Evolutionary conservation across 2,329 filamentous ascomycete species (phyloP).

Genomic region (Aspergillus versicolor): DNA sequence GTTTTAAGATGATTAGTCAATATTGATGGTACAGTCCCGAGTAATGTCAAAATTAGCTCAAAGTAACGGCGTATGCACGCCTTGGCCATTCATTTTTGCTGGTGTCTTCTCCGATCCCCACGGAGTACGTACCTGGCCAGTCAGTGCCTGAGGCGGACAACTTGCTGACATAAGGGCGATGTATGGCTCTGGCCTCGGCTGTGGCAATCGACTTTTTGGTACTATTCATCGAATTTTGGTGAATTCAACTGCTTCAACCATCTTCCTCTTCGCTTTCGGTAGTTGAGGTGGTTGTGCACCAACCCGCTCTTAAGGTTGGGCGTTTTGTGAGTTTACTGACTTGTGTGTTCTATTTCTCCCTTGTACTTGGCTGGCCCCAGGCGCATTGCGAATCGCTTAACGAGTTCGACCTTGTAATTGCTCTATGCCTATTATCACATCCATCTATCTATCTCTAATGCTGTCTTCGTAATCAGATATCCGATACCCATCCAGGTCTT

Average conservation of each 20-base stretch:
- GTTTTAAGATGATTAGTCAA: not conserved
- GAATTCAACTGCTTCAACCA: not conserved
- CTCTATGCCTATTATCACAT: not conserved
- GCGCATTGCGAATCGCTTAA: not conserved
- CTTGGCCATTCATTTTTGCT: not conserved
- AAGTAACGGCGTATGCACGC: not conserved
- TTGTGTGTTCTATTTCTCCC: not conserved
- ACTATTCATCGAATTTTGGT: not conserved
- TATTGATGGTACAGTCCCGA: not conserved
- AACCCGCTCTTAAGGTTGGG: not conserved
- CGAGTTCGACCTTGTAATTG: not conserved
- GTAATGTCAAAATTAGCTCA: not conserved
- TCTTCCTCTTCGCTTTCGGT: not conserved
- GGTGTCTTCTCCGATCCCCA: not conserved
- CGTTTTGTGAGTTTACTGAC: not conserved
- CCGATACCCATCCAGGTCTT: not conserved
- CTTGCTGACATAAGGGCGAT: not conserved
- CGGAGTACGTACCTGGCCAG: not conserved
- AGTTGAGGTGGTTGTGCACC: not conserved
- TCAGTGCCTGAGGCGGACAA: not conserved
- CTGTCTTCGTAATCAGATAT: too few species aligned
- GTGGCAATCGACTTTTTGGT: not conserved
- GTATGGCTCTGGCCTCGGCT: not conserved
- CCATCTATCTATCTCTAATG: not conserved
- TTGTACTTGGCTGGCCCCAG: not conserved